Evolutionary conservation across 2,329 filamentous ascomycete species (phyloP), one percentile per base, ranked within the genome.

Genomic region (Aureobasidium sp.): DNA sequence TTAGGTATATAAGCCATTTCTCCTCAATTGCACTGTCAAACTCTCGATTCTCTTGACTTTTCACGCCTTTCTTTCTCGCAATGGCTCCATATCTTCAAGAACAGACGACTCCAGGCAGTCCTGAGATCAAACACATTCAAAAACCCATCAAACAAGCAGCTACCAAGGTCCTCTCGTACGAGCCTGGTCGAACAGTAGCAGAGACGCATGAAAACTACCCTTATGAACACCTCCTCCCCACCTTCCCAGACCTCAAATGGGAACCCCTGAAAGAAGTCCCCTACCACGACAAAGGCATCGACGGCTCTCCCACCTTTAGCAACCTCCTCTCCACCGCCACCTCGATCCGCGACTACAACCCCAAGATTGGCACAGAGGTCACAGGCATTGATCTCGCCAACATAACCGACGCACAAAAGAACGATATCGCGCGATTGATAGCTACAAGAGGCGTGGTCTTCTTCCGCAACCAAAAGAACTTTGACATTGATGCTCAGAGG

Each of bases 391-490:
- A 78, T 47, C 70, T 80, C 3, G 69, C 73, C 22, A 72, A 70
- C 42, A 66, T 79, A 25, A 77, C 67, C 2, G 71, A 78, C 54
- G 67, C 68, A 1, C 77, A 79, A 60, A 77, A 74, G 64, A 75
- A 79, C 57, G 77, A 79, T 49, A 68, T 79, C 3, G 77, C 77
- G 2, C 68, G 76, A 5, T 61, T 80, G 40, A 74, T 81, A 45
- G 73, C 78, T 3, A 72, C 71, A 22, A 69, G 79, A 38, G 78
- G 79, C 3, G 78, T 81, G 0, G 77, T 81, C 1, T 79, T 81
- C 64, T 79, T 81, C 69, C 71, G 78, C 12, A 67, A 74, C 42
- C 79, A 81, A 62, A 42, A 42, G 10, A 74, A 78, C 58, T 71
- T 80, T 22, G 71, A 71, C 56, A 73, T 80, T 41, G 11, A 50